phyloP scores from a whole-genome alignment of 2,329 filamentous ascomycete genomes.

The Trichoderma cornu-damae region DNA sequence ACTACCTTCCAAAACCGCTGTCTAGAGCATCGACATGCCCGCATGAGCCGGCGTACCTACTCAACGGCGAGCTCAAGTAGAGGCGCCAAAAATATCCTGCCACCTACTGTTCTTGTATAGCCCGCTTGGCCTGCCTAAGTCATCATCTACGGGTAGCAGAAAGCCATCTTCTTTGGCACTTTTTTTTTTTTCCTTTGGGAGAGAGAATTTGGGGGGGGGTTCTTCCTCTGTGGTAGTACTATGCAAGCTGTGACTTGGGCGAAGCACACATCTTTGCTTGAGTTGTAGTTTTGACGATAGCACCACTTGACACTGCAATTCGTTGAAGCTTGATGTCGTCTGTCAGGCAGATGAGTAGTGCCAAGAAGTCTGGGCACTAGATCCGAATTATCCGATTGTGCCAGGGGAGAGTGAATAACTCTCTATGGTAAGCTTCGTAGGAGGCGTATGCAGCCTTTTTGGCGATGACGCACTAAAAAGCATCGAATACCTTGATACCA shows the following conservation, averaged over 20 bases:
- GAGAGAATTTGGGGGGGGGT: no score
- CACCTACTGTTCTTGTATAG: conserved; percentile 4
- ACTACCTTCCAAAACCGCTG: conserved; percentile 1
- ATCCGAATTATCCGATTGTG: conserved; percentile 12
- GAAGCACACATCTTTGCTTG: not conserved
- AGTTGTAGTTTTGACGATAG: not conserved
- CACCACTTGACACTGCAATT: not conserved
- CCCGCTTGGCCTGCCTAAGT: not conserved
- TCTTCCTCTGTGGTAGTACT: not conserved
- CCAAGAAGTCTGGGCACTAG: not conserved
- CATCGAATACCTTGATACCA: not conserved
- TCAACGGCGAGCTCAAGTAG: not conserved
- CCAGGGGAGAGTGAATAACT: not conserved
- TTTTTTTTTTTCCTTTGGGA: no score
- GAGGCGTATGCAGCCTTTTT: not conserved
- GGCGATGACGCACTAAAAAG: not conserved
- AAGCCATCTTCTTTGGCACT: not conserved
- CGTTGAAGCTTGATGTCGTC: not conserved
- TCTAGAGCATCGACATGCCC: not conserved
- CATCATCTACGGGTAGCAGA: not conserved
- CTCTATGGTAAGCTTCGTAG: not conserved
- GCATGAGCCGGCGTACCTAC: not conserved
- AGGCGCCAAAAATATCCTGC: not conserved
- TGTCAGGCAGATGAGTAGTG: not conserved
- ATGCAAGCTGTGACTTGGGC: not conserved